Evolutionary conservation across 495 filamentous ascomycete species (phyloP).

Genomic region (Hypoxylon subgilvum): DNA sequence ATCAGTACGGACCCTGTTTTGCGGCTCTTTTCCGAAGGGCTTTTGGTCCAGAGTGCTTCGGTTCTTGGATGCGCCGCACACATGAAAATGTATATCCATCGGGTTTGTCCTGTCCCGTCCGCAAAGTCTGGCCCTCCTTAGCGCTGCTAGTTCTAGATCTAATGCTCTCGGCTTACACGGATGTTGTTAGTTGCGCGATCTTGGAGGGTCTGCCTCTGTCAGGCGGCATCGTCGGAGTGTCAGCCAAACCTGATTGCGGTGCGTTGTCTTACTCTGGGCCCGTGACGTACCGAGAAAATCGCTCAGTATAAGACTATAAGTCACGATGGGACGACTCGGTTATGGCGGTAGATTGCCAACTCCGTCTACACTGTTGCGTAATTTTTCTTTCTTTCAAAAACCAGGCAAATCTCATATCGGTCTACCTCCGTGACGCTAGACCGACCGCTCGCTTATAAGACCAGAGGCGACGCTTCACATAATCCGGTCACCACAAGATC

Average conservation of each 20-base stretch:
- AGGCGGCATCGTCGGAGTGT: constrained; percentile 28
- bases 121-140: constrained; percentile 18
- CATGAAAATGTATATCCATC: neutral
- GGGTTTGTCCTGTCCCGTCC: constrained; percentile 12
- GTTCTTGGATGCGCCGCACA: neutral
- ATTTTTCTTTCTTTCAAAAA: neutral
- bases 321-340: constrained; percentile 1
- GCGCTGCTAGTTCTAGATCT: constrained; percentile 8
- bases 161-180: constrained; percentile 6
- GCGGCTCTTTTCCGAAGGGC: too few species aligned
- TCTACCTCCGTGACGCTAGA: neutral
- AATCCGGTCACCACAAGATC: neutral
- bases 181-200: constrained; percentile 1
- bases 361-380: neutral
- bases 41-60: too few species aligned
- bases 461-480: too few species aligned
- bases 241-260: constrained; percentile 11
- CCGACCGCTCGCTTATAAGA: constrained; percentile 2
- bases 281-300: constrained; percentile 29
- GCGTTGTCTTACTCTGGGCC: constrained; percentile 11
- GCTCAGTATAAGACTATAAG: constrained; percentile 36
- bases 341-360: too few species aligned
- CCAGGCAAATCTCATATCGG: neutral
- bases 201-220: neutral
- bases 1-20: constrained; percentile 23